Base-by-base conservation (phyloP, 2,329 filamentous ascomycete genomes). In the Fusarium solani-melongenae region DNA sequence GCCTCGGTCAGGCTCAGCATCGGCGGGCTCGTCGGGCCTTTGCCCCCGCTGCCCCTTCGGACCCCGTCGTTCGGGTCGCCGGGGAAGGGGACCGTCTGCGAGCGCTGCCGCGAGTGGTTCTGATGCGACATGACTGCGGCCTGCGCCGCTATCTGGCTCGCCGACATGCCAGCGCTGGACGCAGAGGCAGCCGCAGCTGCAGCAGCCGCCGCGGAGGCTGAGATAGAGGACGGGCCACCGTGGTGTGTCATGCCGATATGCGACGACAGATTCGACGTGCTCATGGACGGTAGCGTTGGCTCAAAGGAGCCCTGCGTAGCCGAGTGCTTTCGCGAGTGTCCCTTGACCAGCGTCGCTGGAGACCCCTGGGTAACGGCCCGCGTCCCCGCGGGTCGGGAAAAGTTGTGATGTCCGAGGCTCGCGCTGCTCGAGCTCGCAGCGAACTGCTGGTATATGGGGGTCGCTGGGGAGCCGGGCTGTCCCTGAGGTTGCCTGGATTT, bases 101-200 rank as follows among this genome's bases (percentile, higher is more conserved):
- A 95, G 61, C 93, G 89, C 80, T 94, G 93, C 22, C 93, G 87
- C 53, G 82, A 80, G 75, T 76, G 80, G 49, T 86, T 85, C 77
- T 89, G 87, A 77, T 92, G 89, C 36, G 89, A 89, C 84, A 94
- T 91, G 78, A 93, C 91, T 64, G 93, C 93, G 11, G 93, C 91
- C 82, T 95, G 93, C 20, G 93, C 93, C 41, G 93, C 93, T 72
- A 95, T 94, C 81, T 94, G 92, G 81, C 92, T 94, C n/a, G 93
- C 90, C 2, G 88, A 87, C 70, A 90, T 82, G 29, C 85, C 81
- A 14, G 73, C 49, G 78, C 80, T 46, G 78, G 77, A 76, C 20
- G 81, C 80, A 49, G 83, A 83, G 82, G 82, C 91, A 77, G 81
- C 79, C 14, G 73, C 77, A 2, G 76, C 76, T 2, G 76, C 76